These are phyloP conservation scores for Penicillium herquei DNA, from an alignment of 495 filamentous ascomycete genomes.

Conservation along the genomic window DNA sequence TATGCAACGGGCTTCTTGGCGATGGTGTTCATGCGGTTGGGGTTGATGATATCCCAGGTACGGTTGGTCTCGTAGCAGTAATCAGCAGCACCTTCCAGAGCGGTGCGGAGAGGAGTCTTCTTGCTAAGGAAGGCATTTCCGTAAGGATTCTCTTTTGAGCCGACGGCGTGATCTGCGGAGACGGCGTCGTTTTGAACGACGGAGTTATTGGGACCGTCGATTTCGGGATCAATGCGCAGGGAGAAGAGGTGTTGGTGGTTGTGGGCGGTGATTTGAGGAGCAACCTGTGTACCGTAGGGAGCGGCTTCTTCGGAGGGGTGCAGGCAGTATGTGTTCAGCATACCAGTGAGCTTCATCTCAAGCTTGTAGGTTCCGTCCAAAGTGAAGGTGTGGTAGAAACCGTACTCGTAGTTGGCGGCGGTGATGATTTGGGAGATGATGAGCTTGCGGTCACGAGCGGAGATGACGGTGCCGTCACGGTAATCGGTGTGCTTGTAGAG, in stretches of 20 bases:
- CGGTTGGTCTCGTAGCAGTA: constrained; percentile 48
- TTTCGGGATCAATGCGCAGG: constrained; percentile 53
- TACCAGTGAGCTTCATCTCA: constrained; percentile 93
- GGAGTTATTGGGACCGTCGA: constrained; percentile 51
- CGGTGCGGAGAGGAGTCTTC: constrained; percentile 44
- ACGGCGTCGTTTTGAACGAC: constrained; percentile 50
- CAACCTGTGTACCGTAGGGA: constrained; percentile 49
- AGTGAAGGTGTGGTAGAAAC: constrained; percentile 90
- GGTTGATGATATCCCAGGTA: constrained; percentile 50
- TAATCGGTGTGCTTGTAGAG: constrained; percentile 97
- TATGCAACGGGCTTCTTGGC: constrained; percentile 38
- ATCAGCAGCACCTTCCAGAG: constrained; percentile 40
- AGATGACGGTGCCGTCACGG: constrained; percentile 82
- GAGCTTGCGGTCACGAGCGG: constrained; percentile 84
- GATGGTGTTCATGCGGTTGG: constrained; percentile 39
- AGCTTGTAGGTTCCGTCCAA: constrained; percentile 92
- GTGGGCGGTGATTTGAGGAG: constrained; percentile 44
- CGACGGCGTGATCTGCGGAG: constrained; percentile 31
- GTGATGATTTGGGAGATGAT: constrained; percentile 94
- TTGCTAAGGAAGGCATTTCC: constrained; percentile 49
- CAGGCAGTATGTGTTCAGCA: constrained; percentile 66
- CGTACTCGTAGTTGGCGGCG: constrained; percentile 97
- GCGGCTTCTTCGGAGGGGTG: constrained; percentile 44
- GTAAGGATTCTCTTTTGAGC: constrained; percentile 42
- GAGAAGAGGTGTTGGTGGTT: constrained; percentile 57